Conservation (phyloP, 2,329 filamentous ascomycete species). For the Xylariaceae sp. region DNA sequence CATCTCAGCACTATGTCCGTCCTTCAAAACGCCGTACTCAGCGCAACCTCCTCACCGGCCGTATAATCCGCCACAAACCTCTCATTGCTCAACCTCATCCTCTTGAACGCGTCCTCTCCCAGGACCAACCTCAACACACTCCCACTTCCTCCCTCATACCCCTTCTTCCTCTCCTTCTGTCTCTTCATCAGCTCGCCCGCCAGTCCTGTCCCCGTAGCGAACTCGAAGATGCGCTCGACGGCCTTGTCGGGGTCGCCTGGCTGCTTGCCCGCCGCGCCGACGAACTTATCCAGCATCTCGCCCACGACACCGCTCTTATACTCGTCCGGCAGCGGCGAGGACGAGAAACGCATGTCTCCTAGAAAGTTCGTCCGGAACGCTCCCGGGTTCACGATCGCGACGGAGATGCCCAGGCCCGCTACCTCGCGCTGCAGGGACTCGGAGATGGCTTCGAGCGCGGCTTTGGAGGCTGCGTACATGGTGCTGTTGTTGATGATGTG, state of each 20-base stretch:
- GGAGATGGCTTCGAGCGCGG: constrained; percentile 35
- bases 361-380: constrained; percentile 39
- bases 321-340: constrained; percentile 18
- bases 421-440: constrained; percentile 35
- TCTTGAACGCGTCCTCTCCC: constrained; percentile 29
- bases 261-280: constrained; percentile 21
- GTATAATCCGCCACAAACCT: constrained; percentile 20
- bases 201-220: constrained; percentile 29
- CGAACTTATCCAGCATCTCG: constrained; percentile 13
- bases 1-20: background rate
- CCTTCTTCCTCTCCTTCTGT: too few relatives aligned
- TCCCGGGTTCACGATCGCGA: constrained; percentile 39
- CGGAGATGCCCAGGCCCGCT: constrained; percentile 30
- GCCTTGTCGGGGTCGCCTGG: constrained; percentile 32
- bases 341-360: constrained; percentile 14
- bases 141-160: too few relatives aligned
- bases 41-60: constrained; percentile 19
- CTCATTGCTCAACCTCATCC: constrained; percentile 20
- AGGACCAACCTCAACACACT: constrained; percentile 33
- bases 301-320: constrained; percentile 19
- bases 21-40: constrained; percentile 18
- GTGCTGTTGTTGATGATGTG: too few relatives aligned
- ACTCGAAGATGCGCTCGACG: constrained; percentile 34
- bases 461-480: constrained; percentile 32
- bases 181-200: constrained; percentile 28